Percentiles rank a stretch among this genome's conserved stretches.
These are phyloP conservation scores for Pseudophaeomoniella oleicola DNA, from an alignment of 2,329 filamentous ascomycete genomes.

Conservation along the genomic window DNA sequence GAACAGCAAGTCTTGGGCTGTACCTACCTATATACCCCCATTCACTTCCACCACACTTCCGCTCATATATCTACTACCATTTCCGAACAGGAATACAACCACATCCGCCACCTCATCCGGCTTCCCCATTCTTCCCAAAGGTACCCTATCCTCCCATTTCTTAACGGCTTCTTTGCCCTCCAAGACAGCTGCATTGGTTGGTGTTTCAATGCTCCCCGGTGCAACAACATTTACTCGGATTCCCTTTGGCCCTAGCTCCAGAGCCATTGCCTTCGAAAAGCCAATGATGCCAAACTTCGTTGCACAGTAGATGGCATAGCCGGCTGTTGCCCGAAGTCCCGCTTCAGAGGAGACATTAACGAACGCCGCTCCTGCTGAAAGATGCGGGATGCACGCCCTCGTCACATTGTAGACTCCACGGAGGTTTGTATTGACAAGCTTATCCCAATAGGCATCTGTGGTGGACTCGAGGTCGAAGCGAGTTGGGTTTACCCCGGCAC, in stretches of 20 bases:
- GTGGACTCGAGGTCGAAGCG: conserved; percentile 23
- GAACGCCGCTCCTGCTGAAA: conserved; percentile 18
- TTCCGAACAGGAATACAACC: conserved; percentile 33
- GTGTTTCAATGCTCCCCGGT: conserved; percentile 28
- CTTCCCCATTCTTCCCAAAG: conserved; percentile 24
- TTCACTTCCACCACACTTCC: conserved; percentile 28
- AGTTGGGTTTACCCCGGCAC: conserved; percentile 34
- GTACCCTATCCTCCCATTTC: conserved; percentile 10
- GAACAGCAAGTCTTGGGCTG: not conserved
- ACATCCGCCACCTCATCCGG: conserved; percentile 35
- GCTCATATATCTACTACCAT: conserved; percentile 30
- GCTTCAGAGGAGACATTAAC: conserved; percentile 25
- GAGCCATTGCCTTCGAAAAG: conserved; percentile 12
- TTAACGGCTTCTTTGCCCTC: conserved; percentile 30
- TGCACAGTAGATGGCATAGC: conserved; percentile 16
- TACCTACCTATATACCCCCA: conserved; percentile 6
- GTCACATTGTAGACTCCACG: conserved; percentile 31
- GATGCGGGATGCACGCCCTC: conserved; percentile 24
- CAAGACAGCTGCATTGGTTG: conserved; percentile 34
- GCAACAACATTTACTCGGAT: conserved; percentile 4
- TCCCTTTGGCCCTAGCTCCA: conserved; percentile 10
- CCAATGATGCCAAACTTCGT: conserved; percentile 13
- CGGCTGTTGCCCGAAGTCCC: conserved; percentile 14
- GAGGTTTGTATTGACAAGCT: conserved; percentile 30
- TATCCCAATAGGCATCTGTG: conserved; percentile 32